Evolutionary conservation across 1,284 basidiomycete species (phyloP), one percentile per base, ranked within the genome.

Genomic region (Cutaneotrichosporon daszewskae): DNA sequence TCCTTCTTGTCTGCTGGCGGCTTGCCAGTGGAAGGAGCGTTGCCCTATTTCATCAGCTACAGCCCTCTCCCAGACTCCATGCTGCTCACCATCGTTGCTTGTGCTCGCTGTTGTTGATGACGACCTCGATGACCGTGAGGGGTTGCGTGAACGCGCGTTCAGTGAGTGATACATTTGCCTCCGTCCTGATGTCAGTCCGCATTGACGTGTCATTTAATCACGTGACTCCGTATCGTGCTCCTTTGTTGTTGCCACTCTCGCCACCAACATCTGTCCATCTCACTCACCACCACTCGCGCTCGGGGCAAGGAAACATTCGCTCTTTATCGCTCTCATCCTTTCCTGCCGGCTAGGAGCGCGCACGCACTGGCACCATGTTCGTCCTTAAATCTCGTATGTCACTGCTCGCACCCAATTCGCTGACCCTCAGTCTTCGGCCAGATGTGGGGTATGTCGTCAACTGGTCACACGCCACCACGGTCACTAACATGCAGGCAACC

Each of bases 361-460:
- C n/a, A n/a, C n/a, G 7, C 28, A 16, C 9, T n/a, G 6, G 8
- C 28, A 31, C 9, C 58, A 85, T 85, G 83, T 84, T 84, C 66
- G 78, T 85, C 69, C 79, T 85, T 74, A 84, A 81, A 72, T 90
- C 81, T 67, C 71, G 89, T 91, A 60, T 73, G 87, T 79, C 32
- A 35, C 34, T 41, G 51, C 25, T 45, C 19, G 45, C 36, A n/a
- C 29, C 29, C 19, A 36, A 29, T 17, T 38, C 43, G 27, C 42
- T 57, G 25, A 54, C 45, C 10, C 2, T 12, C 59, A 94, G 89
- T 94, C 32, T 80, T 94, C 53, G 85, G 87, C 57, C 88, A 84
- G 78, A 90, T 95, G 72, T 92, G 90, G 89, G 88, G 89, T 91
- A 71, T 69, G 87, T 79, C 28, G 13, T 22, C 17, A 22, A 26